Conservation (phyloP, 768 basidiomycete genomes). For the Boletellus emodensis region DNA sequence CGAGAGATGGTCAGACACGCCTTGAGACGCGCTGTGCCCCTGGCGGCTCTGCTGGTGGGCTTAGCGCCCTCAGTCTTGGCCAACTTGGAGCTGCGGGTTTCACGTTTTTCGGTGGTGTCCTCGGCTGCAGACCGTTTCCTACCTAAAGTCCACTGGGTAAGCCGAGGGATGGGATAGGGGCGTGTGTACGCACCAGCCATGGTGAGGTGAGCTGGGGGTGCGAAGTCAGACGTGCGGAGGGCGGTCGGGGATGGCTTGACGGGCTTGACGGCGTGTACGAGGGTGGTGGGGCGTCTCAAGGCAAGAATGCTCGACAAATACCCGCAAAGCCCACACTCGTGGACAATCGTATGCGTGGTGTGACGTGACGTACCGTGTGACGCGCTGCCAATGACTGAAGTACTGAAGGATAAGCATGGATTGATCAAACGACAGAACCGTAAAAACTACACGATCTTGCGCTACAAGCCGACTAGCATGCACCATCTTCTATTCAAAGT, state of each 20-base stretch:
- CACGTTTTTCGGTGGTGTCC: constrained; percentile 27
- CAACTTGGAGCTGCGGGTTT: constrained; percentile 47
- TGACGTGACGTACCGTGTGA: constrained; percentile 34
- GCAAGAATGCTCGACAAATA: constrained; percentile 19
- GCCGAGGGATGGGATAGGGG: constrained; percentile 12
- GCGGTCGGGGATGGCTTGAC: constrained; percentile 6
- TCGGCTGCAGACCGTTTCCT: constrained; percentile 47
- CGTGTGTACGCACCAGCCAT: constrained; percentile 29
- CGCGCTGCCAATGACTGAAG: constrained; percentile 1
- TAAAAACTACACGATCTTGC: constrained; percentile 26
- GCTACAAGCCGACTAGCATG: constrained; percentile 16
- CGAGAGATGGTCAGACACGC: constrained; percentile 26
- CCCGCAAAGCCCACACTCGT: constrained; percentile 20
- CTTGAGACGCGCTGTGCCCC: constrained; percentile 44
- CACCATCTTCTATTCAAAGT: constrained; percentile 15
- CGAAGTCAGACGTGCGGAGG: too few species aligned
- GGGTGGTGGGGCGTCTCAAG: constrained; percentile 16
- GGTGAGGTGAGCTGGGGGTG: background rate
- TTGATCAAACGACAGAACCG: constrained; percentile 26
- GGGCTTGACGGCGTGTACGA: background rate
- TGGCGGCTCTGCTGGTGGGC: constrained; percentile 32
- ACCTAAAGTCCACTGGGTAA: constrained; percentile 22
- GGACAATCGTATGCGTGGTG: constrained; percentile 9
- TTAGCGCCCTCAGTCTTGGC: constrained; percentile 42
- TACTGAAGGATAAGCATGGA: constrained; percentile 1